Conservation (phyloP, 2,329 filamentous ascomycete species). For the Fusarium sp. region DNA sequence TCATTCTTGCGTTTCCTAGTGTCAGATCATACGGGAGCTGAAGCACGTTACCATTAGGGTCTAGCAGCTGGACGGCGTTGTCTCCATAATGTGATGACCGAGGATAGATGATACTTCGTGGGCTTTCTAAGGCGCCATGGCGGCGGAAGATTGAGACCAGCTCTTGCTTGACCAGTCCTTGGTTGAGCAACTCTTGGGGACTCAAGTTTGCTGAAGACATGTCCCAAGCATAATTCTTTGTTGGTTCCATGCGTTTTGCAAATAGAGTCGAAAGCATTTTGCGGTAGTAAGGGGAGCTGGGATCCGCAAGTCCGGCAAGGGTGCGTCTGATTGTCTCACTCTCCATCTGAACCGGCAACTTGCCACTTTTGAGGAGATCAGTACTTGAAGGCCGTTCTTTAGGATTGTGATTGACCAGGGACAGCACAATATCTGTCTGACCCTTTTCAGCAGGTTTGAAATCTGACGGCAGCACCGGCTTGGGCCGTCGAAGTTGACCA, state of each 20-base stretch:
- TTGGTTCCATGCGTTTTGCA: slow-evolving; percentile 79
- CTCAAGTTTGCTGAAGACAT: slow-evolving; percentile 71
- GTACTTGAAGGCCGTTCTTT: slow-evolving; percentile 85
- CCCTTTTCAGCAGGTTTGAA: slow-evolving; percentile 80
- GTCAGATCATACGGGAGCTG: slow-evolving; percentile 97
- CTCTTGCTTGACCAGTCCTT: slow-evolving; percentile 80
- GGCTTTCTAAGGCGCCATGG: slow-evolving; percentile 89
- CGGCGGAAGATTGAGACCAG: slow-evolving; percentile 85
- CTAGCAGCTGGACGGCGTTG: slow-evolving; percentile 84
- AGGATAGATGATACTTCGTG: slow-evolving; percentile 84
- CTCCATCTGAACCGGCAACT: slow-evolving; percentile 91
- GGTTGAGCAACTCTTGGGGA: slow-evolving; percentile 76
- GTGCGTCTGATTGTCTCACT: slow-evolving; percentile 91
- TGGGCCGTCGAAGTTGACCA: slow-evolving; percentile 76
- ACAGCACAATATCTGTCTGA: slow-evolving; percentile 84
- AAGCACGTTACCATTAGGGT: slow-evolving; percentile 86
- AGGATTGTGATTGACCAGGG: slow-evolving; percentile 85
- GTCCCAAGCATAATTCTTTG: slow-evolving; percentile 87
- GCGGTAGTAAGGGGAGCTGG: slow-evolving; percentile 88
- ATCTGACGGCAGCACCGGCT: slow-evolving; percentile 78
- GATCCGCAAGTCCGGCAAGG: slow-evolving; percentile 84
- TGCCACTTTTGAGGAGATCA: slow-evolving; percentile 87
- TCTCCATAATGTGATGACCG: slow-evolving; percentile 81
- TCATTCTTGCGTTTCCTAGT: slow-evolving; percentile 85
- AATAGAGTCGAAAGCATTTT: slow-evolving; percentile 93